A percentile compares a stretch with the other conserved stretches of the same genome.
phyloP scores from a whole-genome alignment of 805 yeast species.

The Grigorovia jiainica region DNA sequence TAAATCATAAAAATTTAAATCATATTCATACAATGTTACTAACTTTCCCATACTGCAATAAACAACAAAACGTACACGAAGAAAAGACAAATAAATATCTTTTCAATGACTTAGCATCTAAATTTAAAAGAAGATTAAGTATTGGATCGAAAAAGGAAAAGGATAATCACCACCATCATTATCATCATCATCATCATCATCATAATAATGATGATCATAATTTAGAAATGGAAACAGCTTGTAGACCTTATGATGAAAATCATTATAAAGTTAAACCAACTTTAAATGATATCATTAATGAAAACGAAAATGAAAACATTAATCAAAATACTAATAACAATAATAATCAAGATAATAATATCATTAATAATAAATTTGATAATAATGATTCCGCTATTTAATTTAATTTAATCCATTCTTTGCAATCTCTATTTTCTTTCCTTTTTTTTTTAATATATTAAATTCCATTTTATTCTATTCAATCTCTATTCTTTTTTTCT shows the following conservation, averaged over 20 bases:
- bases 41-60: conserved; percentile 2
- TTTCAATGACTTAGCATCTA: not conserved
- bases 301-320: too few relatives aligned
- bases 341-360: too few relatives aligned
- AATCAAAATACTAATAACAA: too few relatives aligned
- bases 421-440: too few relatives aligned
- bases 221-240: not conserved
- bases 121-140: conserved; percentile 1
- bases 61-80: not conserved
- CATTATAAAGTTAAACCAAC: not conserved
- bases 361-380: too few relatives aligned
- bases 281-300: too few relatives aligned
- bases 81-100: conserved; percentile 1
- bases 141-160: not conserved
- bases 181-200: not conserved
- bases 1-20: too few relatives aligned
- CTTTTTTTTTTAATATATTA: too few relatives aligned
- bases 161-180: not conserved
- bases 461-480: too few relatives aligned
- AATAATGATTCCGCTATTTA: too few relatives aligned
- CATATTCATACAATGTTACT: conserved; percentile 1
- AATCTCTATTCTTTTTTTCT: too few relatives aligned
- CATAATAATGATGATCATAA: not conserved
- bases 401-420: too few relatives aligned
- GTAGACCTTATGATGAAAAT: not conserved